Evolutionary conservation across 805 yeast species (phyloP).

Genomic region (Scheffersomyces ergatensis): DNA sequence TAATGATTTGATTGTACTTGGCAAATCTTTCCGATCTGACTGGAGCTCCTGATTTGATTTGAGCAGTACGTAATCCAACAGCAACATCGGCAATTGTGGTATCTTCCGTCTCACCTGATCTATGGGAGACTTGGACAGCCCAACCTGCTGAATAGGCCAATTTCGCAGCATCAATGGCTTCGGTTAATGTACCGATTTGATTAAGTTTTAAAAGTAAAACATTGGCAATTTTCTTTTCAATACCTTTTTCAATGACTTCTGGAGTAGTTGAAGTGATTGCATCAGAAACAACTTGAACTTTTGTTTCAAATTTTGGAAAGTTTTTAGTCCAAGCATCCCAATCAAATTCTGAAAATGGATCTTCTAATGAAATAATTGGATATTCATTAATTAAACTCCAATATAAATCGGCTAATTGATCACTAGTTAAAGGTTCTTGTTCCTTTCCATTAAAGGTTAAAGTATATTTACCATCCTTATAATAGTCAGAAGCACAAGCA

Average conservation of each 20-base stretch:
- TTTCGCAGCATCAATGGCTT: slow-evolving; percentile 95
- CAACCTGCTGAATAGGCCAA: slow-evolving; percentile 94
- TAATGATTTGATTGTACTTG: slow-evolving; percentile 95
- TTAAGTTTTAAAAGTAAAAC: slow-evolving; percentile 95
- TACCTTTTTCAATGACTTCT: slow-evolving; percentile 88
- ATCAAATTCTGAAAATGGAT: slow-evolving; percentile 99
- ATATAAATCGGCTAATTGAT: slow-evolving; percentile 84
- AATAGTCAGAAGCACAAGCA: slow-evolving; percentile 97
- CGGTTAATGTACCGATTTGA: slow-evolving; percentile 97
- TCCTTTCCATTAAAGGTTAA: slow-evolving; percentile 91
- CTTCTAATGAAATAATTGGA: slow-evolving; percentile 98
- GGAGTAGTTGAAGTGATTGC: slow-evolving; percentile 99
- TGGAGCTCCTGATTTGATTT: slow-evolving; percentile 99
- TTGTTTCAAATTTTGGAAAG: slow-evolving; percentile 62
- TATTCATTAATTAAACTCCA: slow-evolving; percentile 74
- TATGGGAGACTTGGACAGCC: slow-evolving; percentile 99
- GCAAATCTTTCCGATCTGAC: slow-evolving; percentile 99
- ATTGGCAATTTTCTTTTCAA: slow-evolving; percentile 93
- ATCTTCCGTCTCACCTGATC: slow-evolving; percentile 99
- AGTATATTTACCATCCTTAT: slow-evolving; percentile 91
- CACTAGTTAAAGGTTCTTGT: slow-evolving; percentile 88
- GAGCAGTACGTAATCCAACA: slow-evolving; percentile 98
- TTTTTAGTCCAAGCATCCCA: slow-evolving; percentile 97
- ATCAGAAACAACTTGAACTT: slow-evolving; percentile 92
- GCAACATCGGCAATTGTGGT: slow-evolving; percentile 95